Base-by-base conservation (phyloP, 257 asterid species). In the Primulina huaijiensis region DNA sequence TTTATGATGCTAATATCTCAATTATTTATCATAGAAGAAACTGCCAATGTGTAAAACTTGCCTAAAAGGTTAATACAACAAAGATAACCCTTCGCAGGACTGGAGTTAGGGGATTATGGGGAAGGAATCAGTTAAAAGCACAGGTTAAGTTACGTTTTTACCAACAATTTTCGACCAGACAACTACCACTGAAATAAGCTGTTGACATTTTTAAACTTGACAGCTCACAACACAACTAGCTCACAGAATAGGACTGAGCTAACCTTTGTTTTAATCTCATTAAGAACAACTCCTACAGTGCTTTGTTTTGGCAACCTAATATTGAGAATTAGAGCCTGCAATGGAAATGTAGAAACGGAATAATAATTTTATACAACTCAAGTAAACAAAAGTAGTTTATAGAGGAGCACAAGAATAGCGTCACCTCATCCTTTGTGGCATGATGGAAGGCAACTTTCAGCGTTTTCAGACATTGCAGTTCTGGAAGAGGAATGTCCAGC, bases 401-500 rank as follows among this genome's bases (percentile, higher is more conserved):
- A 14, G 50, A 66, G 53, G 46, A 58, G 72, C 37, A 85, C 87
- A 3, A 17, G 57, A 50, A 5, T 50, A 17, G 4, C 0, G 21
- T 78, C 81, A 91, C 98, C 77, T 88, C 95, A 73, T 92, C 98
- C 72, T 87, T 88, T 71, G 94, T 84, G 67, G 96, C 86, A 76
- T 84, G 87, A 80, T 89, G 92, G 74, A 89, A 92, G 69, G 93
- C 92, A 80, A 92, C 95, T 88, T 88, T 92, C 60, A 92, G 84
- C 58, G 98, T 86, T 82, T 89, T 92, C 73, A 92, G 84, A 67
- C 96, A 80, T 82, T 92, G 98, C 83, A 92, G 78, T 79, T 92
- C 97, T 17, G 98, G 98, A 67, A 92, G 74, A 80, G 98, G 98
- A 58, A 92, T 92, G 72, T 92, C 98, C 76, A 92, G 77, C 73